Evolutionary conservation across 139 green algal genomes (phyloP).

Genomic region (Picochlorum costavermella): DNA sequence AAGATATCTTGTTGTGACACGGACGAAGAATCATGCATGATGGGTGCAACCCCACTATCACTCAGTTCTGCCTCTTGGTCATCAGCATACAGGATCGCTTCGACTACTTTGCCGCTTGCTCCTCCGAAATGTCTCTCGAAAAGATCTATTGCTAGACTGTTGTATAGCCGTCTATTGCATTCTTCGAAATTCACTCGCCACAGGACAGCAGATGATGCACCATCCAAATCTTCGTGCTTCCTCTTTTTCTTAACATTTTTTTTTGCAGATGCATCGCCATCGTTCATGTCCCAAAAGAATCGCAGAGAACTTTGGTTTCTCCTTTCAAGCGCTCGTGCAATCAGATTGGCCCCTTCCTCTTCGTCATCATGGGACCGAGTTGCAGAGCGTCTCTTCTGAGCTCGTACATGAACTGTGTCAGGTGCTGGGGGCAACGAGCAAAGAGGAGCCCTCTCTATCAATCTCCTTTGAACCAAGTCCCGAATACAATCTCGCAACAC

Average conservation of each 20-base stretch:
- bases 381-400: conserved; percentile 25
- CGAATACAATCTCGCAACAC: conserved; percentile 7
- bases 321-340: neutral
- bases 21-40: too few species aligned
- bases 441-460: conserved; percentile 24
- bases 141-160: conserved; percentile 30
- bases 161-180: conserved; percentile 54
- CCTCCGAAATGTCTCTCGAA: conserved; percentile 33
- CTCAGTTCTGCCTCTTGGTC: conserved; percentile 7
- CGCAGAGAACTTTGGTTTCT: neutral
- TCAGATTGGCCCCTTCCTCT: conserved; percentile 21
- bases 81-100: conserved; percentile 24
- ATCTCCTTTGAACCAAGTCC: conserved; percentile 19
- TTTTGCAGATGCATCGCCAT: neutral
- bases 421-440: conserved; percentile 21
- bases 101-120: conserved; percentile 32
- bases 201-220: conserved; percentile 35
- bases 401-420: conserved; percentile 19
- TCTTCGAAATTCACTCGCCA: conserved; percentile 10
- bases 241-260: neutral
- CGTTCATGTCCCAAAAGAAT: neutral
- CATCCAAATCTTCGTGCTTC: neutral
- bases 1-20: neutral
- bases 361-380: conserved; percentile 20
- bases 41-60: neutral